These are phyloP conservation scores for Akebia trifoliata DNA, from an alignment of 164 flowering plant genomes.

Conservation along the genomic window DNA sequence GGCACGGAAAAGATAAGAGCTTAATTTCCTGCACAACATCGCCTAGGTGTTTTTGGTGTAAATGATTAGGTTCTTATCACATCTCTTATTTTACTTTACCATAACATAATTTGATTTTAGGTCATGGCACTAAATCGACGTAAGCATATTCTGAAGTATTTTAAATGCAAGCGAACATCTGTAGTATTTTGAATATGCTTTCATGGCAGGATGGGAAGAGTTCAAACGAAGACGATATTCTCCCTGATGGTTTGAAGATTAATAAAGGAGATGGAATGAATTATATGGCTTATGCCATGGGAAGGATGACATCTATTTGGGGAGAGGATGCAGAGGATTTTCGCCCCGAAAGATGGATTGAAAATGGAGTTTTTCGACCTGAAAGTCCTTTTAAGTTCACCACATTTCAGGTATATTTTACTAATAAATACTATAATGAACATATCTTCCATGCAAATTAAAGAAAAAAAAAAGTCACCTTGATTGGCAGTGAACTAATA, in stretches of 20 bases:
- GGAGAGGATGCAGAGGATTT: slow-evolving; percentile 73
- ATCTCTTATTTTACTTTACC: no score
- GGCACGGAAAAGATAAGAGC: no score
- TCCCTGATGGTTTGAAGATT: slow-evolving; percentile 63
- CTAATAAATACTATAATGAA: neutral
- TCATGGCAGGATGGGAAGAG: slow-evolving; percentile 20
- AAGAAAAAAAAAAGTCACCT: no score
- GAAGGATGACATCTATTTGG: slow-evolving; percentile 75
- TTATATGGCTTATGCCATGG: slow-evolving; percentile 82
- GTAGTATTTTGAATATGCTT: no score
- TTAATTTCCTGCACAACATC: no score
- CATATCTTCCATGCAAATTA: no score
- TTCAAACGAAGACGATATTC: slow-evolving; percentile 41
- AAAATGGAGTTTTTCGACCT: slow-evolving; percentile 49
- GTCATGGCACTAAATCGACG: no score
- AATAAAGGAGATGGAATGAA: slow-evolving; percentile 55
- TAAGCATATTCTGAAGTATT: no score
- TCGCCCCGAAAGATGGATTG: slow-evolving; percentile 72
- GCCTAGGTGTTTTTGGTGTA: no score
- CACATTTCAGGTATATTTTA: slow-evolving; percentile 41
- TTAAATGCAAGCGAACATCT: no score
- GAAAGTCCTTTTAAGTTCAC: slow-evolving; percentile 71
- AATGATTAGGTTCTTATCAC: no score
- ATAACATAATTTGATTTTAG: no score
- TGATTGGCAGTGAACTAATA: neutral